Conservation (phyloP, 148 eudicot genomes). For the Rheum nobile region DNA sequence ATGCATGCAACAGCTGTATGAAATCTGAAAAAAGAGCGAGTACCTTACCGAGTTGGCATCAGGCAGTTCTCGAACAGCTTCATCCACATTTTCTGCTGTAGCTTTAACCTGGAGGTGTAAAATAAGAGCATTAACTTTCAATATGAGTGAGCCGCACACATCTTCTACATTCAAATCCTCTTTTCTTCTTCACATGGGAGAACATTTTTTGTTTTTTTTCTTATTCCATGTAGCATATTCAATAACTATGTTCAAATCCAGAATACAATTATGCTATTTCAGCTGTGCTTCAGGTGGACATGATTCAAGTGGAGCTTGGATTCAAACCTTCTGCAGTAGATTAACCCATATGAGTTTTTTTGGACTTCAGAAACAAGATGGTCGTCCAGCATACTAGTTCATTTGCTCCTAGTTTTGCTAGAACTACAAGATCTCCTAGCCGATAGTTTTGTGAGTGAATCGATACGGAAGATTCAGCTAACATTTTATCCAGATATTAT, state of each 20-base stretch:
- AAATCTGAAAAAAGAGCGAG: conserved; percentile 30
- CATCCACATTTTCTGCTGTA: conserved; percentile 92
- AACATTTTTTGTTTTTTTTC: neutral
- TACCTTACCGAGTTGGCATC: conserved; percentile 99
- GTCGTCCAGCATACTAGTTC: neutral
- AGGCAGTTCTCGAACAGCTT: conserved; percentile 98
- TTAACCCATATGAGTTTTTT: neutral
- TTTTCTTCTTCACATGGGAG: conserved; percentile 2
- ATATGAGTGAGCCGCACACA: neutral
- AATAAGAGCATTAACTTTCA: neutral
- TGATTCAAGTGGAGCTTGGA: neutral
- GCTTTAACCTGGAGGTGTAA: conserved; percentile 65
- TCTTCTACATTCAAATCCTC: neutral
- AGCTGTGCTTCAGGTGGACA: neutral
- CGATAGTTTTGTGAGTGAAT: conserved; percentile 1
- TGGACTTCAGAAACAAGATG: neutral
- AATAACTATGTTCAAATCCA: neutral
- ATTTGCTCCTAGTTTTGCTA: neutral
- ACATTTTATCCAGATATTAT: neutral
- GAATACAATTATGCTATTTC: neutral
- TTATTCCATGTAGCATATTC: neutral
- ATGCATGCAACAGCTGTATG: conserved; percentile 7
- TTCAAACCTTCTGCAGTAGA: neutral
- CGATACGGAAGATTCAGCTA: neutral
- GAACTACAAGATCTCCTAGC: neutral